Conservation (phyloP, 179 eudicot genomes). For the Corrigiola litoralis region DNA sequence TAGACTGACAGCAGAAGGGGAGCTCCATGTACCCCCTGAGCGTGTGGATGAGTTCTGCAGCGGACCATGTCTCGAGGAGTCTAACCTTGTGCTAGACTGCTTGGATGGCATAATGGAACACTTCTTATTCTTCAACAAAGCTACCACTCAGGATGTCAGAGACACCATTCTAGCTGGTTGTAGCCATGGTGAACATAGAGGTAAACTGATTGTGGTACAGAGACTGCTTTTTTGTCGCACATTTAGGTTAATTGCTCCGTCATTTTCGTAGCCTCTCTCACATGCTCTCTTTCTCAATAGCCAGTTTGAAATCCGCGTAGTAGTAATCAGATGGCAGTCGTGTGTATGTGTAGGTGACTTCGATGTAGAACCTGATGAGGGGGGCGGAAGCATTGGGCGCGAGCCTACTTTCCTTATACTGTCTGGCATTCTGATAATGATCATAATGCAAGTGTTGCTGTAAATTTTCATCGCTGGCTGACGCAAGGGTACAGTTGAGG, state of each 20-base stretch:
- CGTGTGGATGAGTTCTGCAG: constrained; percentile 54
- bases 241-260: not conserved
- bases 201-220: constrained; percentile 18
- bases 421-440: constrained; percentile 26
- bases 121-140: constrained; percentile 59
- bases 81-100: constrained; percentile 59
- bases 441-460: constrained; percentile 23
- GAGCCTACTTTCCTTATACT: constrained; percentile 17
- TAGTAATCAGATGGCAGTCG: not conserved
- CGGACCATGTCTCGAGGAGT: constrained; percentile 65
- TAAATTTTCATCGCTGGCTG: too few species aligned
- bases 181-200: constrained; percentile 52
- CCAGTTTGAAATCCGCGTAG: not conserved
- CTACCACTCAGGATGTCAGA: constrained; percentile 47
- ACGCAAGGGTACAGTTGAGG: too few species aligned
- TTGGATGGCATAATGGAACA: constrained; percentile 38
- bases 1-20: constrained; percentile 54
- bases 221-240: not conserved
- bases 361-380: constrained; percentile 44
- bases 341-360: constrained; percentile 54
- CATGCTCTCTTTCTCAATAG: not conserved
- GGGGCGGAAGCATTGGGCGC: constrained; percentile 8
- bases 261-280: not conserved
- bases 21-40: constrained; percentile 53
- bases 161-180: constrained; percentile 62